Percentiles rank a stretch among this genome's conserved stretches.
Evolutionary conservation across 306 rosid genomes (phyloP).

Genomic region (Rosa multiflora): DNA sequence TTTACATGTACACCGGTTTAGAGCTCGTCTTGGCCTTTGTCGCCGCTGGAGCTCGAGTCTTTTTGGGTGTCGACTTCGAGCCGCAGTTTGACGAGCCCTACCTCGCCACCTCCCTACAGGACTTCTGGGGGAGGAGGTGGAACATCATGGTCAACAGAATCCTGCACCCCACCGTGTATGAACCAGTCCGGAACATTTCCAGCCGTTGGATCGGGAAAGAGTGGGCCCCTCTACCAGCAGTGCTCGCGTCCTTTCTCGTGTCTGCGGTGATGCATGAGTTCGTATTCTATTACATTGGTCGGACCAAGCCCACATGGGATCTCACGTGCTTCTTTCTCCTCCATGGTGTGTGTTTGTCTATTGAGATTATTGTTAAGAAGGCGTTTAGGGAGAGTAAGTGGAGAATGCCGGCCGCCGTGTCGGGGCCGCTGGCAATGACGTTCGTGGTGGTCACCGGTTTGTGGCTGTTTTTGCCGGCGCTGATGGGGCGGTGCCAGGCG

Average conservation of each 20-base stretch:
- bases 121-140: constrained; percentile 85
- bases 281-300: constrained; percentile 39
- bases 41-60: constrained; percentile 35
- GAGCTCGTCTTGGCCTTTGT: constrained; percentile 40
- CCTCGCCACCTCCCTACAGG: constrained; percentile 60
- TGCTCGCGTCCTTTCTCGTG: constrained; percentile 30
- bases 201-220: constrained; percentile 6
- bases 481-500: constrained; percentile 21
- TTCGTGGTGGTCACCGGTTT: constrained; percentile 28
- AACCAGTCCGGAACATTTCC: constrained; percentile 20
- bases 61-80: constrained; percentile 52
- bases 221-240: constrained; percentile 29
- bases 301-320: constrained; percentile 48
- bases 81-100: constrained; percentile 67
- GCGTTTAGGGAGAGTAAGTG: neutral
- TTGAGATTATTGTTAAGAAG: constrained; percentile 30
- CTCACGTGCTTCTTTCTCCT: constrained; percentile 39
- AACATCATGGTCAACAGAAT: constrained; percentile 58
- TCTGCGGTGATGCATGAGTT: constrained; percentile 51
- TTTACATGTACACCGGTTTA: constrained; percentile 48
- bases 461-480: constrained; percentile 34
- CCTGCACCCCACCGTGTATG: constrained; percentile 44
- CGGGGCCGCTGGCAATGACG: constrained; percentile 25
- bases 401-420: constrained; percentile 20
- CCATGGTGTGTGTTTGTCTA: constrained; percentile 35